Evolutionary conservation across 495 filamentous ascomycete species (phyloP).

Genomic region (Xylaria grammica): DNA sequence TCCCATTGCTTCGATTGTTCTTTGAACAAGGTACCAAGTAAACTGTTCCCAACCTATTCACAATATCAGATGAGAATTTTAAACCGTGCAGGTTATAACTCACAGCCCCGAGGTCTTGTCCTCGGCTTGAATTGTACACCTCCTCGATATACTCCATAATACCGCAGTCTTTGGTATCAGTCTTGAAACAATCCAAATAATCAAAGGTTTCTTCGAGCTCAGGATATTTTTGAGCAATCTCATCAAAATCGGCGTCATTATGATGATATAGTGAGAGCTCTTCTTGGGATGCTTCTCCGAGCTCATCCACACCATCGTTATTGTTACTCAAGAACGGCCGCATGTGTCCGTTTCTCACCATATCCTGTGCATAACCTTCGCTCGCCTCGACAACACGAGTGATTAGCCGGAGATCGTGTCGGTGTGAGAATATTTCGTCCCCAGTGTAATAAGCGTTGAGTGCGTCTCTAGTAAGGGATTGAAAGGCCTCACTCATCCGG

Average conservation of each 20-base stretch:
- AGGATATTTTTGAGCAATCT: constrained; percentile 17
- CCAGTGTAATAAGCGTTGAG: constrained; percentile 48
- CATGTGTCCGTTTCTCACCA: constrained; percentile 47
- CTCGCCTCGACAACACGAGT: constrained; percentile 51
- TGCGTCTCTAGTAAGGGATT: constrained; percentile 40
- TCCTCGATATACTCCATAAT: constrained; percentile 38
- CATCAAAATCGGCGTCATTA: background rate
- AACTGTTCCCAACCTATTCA: constrained; percentile 39
- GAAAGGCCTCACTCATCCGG: constrained; percentile 48
- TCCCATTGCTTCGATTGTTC: constrained; percentile 63
- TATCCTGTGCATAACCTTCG: constrained; percentile 46
- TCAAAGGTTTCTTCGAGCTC: constrained; percentile 37
- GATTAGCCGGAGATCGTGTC: constrained; percentile 44
- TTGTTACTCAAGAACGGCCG: constrained; percentile 37
- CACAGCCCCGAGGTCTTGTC: constrained; percentile 41
- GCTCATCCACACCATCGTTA: constrained; percentile 4
- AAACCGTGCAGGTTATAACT: constrained; percentile 1
- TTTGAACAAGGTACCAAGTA: constrained; percentile 55
- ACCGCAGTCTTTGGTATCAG: background rate
- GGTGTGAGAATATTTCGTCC: constrained; percentile 44
- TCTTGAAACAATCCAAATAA: background rate
- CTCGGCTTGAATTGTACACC: constrained; percentile 34
- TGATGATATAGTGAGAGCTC: background rate
- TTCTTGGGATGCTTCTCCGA: background rate
- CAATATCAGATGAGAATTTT: constrained; percentile 8